Evolutionary conservation across 2,329 filamentous ascomycete genomes (phyloP), one percentile per base, ranked within the genome.

Genomic region (Didymella keratinophila): DNA sequence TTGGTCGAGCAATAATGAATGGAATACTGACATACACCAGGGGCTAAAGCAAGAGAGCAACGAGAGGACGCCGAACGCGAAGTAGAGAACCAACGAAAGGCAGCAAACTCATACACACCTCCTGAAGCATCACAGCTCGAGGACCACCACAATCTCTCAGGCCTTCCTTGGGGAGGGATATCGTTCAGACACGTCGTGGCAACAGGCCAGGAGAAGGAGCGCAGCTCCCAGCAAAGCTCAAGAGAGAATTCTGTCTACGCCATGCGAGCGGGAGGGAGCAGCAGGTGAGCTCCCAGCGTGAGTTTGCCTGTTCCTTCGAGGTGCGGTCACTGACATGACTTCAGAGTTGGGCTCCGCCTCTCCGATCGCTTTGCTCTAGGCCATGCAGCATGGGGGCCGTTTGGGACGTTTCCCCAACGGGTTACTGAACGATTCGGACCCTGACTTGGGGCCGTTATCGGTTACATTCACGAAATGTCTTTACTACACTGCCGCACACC

Each of bases 131-230:
- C 80, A 14, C 86, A 89, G 39, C 79, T 90, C 34, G 58, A 71
- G 69, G 34, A 71, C 23, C 82, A 84, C 47, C 81, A 84, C 12
- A 80, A 86, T 2, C 79, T 86, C 7, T 87, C 87, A 0, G 89
- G 89, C 0, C 78, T 92, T 3, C 89, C 89, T 0, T 92, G 89
- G 90, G 90, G 90, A 34, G 84, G 88, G 20, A 76, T 91, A 63
- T 89, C 83, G 60, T 82, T 92, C 76, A 82, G 79, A 37, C 78
- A 84, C 60, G 76, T 83, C 12, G 75, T 84, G 32, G 74, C 78
- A 36, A 72, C 75, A 25, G 81, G 82, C 14, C 79, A 76, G 60
- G 74, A 69, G 27, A 80, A 78, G 60, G 80, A 83, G 61, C 76
- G 78, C 58, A 77, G 71, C 49, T 82, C 79, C 6, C 71, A 75